Evolutionary conservation across 1,139 yeast species (phyloP), one percentile per base, ranked within the genome.

Genomic region (Taphrina communis): DNA sequence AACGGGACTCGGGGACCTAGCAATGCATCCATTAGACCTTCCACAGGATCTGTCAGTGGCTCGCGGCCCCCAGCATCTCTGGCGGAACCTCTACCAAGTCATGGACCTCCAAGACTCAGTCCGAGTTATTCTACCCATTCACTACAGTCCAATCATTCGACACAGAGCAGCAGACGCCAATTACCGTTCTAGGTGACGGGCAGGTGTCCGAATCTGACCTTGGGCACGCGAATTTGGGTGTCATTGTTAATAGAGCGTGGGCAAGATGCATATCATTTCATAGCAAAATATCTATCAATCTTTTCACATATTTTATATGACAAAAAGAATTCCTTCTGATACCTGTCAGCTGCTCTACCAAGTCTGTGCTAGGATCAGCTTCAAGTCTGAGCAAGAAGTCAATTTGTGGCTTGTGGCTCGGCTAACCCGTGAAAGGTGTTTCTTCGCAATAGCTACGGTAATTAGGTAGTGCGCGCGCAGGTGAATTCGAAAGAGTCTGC

Each of bases 111-210:
- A 11, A 8, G 53, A 50, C 53, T 50, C 12, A 50, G 53, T 17
- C 42, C 58, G 19, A 53, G 42, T 36, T 38, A 53, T 17, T 53
- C 58, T 17, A 35, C 41, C 35, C 58, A 36, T 25, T 53, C 58
- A 6, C 42, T 36, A 19, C 42, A 53, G 21, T 53, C 58, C 6
- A 50, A 25, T 5, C 58, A 53, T 2, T 53, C 58, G 41, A 35
- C 17, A 8, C 58, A 53, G 58, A 25, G 58, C 21, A 36, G 44
- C 42, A 31, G 36, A 8, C 58, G 58, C 14, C 58, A 53, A 38
- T 36, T 53, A 6, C 58, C 58, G 31, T 53, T 36, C 19, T 53
- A 19, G 19, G 48, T n/a, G 42, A 39, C 42, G 14, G 14, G 11
- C 11, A 39, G 14, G 11, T 39, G 42, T 11, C 14, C 42, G 14